Base-by-base conservation (phyloP, 2,329 filamentous ascomycete genomes). In the Aspergillus sp. region DNA sequence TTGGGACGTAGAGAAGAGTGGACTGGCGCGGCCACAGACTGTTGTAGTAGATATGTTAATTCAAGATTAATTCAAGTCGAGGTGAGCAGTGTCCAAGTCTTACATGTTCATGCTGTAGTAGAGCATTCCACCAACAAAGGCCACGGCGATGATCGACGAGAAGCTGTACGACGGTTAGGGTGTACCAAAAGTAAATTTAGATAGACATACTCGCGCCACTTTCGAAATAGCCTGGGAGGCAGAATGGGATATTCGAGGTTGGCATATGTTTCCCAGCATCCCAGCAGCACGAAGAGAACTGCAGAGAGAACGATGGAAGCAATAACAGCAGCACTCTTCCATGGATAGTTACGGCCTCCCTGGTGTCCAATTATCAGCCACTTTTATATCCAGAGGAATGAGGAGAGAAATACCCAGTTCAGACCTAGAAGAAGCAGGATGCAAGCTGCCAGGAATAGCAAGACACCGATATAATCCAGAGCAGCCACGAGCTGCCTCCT, bases 21-120 rank as follows among this genome's bases (percentile, higher is more conserved):
- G 45, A 48, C 32, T 48, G 45, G 13, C 45, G 45, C 30, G 45
- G 45, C 45, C 45, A 48, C 20, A 48, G 45, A 3, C 45, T 48
- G 15, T 12, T 15, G 6, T 39, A 11, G n/a, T n/a, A n/a, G n/a
- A n/a, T n/a, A n/a, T n/a, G n/a, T n/a, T n/a, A n/a, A n/a, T n/a
- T n/a, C n/a, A n/a, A n/a, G n/a, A n/a, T n/a, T n/a, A n/a, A n/a
- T n/a, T n/a, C n/a, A n/a, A n/a, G n/a, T n/a, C n/a, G n/a, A n/a
- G n/a, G n/a, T n/a, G n/a, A n/a, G n/a, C n/a, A n/a, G n/a, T n/a
- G n/a, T n/a, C n/a, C n/a, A 22, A 30, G 18, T 22, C 45, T 5
- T 36, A 48, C 45, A 48, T 30, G 30, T 34, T 48, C 45, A 48
- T 34, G n/a, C 30, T 36, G 45, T 48, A 48, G 30, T 48, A 48